phyloP scores from a whole-genome alignment of 1,284 basidiomycete genomes.

The Vanrija pseudolonga region DNA sequence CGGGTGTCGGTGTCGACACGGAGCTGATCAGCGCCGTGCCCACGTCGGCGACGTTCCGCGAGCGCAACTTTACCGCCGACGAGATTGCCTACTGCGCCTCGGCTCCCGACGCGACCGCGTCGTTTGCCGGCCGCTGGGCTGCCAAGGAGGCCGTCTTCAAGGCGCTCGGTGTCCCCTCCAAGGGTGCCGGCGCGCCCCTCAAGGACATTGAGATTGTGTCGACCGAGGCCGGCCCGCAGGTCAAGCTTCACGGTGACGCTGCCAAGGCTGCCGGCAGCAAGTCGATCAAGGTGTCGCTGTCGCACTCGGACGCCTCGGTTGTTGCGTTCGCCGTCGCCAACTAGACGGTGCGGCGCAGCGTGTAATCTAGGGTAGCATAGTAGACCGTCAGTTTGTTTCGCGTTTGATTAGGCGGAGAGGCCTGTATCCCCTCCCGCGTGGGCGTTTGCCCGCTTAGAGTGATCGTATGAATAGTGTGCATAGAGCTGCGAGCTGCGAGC shows the following conservation, averaged over 20 bases:
- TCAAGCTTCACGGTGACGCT: constrained; percentile 79
- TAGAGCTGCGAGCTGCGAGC: too few species aligned
- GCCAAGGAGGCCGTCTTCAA: constrained; percentile 99
- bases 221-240: constrained; percentile 58
- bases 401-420: too few species aligned
- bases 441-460: too few species aligned
- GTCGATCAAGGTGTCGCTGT: constrained; percentile 78
- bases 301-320: constrained; percentile 59
- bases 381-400: too few species aligned
- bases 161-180: constrained; percentile 83
- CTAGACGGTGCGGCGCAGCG: constrained; percentile 16
- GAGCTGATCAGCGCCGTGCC: constrained; percentile 93
- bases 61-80: constrained; percentile 86
- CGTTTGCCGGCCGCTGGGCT: constrained; percentile 93
- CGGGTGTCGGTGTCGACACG: constrained; percentile 46
- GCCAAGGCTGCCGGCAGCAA: constrained; percentile 67
- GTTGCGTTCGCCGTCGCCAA: constrained; percentile 50
- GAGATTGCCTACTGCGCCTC: constrained; percentile 82
- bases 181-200: constrained; percentile 88
- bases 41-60: constrained; percentile 81
- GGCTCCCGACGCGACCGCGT: constrained; percentile 83
- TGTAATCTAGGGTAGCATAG: too few species aligned
- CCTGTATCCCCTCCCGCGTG: too few species aligned
- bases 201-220: constrained; percentile 95
- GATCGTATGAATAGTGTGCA: too few species aligned